phyloP scores from a whole-genome alignment of 169 alveolate genomes.

The Cryptosporidium ubiquitum region DNA sequence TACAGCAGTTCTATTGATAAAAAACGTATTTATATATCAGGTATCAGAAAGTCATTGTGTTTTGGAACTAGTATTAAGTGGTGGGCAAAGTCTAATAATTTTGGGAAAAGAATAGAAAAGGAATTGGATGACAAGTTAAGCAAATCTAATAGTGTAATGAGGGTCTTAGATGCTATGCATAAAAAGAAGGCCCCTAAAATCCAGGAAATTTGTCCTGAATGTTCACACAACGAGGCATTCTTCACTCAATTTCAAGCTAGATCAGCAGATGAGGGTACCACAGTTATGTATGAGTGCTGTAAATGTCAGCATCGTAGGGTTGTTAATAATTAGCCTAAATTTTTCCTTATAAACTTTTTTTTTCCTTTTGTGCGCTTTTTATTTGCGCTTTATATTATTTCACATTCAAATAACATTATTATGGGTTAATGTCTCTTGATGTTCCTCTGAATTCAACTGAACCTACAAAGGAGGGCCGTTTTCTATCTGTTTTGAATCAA shows the following conservation, averaged over 20 bases:
- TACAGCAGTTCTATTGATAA: background rate
- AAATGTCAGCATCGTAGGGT: slow-evolving; percentile 85
- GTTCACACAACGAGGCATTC: slow-evolving; percentile 84
- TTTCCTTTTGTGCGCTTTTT: background rate
- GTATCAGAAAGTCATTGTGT: slow-evolving; percentile 27
- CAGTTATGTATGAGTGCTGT: slow-evolving; percentile 87
- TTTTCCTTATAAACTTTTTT: background rate
- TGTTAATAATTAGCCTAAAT: slow-evolving; percentile 78
- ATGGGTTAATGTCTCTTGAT: slow-evolving; percentile 48
- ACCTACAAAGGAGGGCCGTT: slow-evolving; percentile 43
- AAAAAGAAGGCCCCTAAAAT: slow-evolving; percentile 74
- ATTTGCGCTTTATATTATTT: slow-evolving; percentile 20
- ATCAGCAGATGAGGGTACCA: slow-evolving; percentile 90
- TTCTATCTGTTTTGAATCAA: slow-evolving; percentile 36
- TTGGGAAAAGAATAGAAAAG: background rate
- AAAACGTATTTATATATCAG: slow-evolving; percentile 20
- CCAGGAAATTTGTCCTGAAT: slow-evolving; percentile 84
- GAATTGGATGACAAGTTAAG: background rate
- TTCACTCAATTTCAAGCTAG: slow-evolving; percentile 88
- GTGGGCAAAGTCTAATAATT: slow-evolving; percentile 15
- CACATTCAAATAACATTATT: background rate
- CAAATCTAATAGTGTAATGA: slow-evolving; percentile 19
- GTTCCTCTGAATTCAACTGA: background rate
- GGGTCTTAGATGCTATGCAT: slow-evolving; percentile 76
- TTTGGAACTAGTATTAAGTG: slow-evolving; percentile 23